phyloP scores from a whole-genome alignment of 495 filamentous ascomycete species.

The Penicillium coprophilum region DNA sequence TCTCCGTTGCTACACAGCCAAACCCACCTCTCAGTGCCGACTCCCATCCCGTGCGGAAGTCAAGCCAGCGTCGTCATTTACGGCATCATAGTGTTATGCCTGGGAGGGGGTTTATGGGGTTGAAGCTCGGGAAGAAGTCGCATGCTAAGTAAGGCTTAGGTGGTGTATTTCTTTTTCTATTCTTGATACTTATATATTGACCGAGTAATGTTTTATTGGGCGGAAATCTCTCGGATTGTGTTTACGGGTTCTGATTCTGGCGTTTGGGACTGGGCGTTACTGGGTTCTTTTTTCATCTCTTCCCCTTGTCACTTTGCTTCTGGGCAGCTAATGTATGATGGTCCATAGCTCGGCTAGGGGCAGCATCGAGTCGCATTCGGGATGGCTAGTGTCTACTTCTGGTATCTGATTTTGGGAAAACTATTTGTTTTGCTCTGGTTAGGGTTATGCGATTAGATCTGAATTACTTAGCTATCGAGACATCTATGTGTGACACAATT shows the following conservation, averaged over 20 bases:
- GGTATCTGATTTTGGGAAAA: not conserved
- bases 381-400: conserved; percentile 5
- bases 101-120: conserved; percentile 38
- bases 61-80: conserved; percentile 23
- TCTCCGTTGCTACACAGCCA: conserved; percentile 7
- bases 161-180: not conserved
- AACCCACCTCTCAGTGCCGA: conserved; percentile 4
- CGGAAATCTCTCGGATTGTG: not conserved
- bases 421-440: not conserved
- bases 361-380: not conserved
- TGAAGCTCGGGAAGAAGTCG: conserved; percentile 35
- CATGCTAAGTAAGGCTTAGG: conserved; percentile 32
- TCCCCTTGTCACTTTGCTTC: conserved; percentile 4
- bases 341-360: not conserved
- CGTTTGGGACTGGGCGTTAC: not conserved
- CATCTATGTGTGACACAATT: not conserved
- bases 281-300: conserved; percentile 3
- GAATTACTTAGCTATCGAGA: not conserved
- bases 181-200: conserved; percentile 4
- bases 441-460: not conserved
- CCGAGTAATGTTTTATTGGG: conserved; percentile 10
- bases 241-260: not conserved
- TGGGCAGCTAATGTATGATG: not conserved
- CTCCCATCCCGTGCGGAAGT: conserved; percentile 14
- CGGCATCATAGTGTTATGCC: conserved; percentile 24